Percentiles rank a stretch among this genome's conserved stretches.
Evolutionary conservation across 2,329 filamentous ascomycete genomes (phyloP).

Genomic region (Sporothrix pallida): DNA sequence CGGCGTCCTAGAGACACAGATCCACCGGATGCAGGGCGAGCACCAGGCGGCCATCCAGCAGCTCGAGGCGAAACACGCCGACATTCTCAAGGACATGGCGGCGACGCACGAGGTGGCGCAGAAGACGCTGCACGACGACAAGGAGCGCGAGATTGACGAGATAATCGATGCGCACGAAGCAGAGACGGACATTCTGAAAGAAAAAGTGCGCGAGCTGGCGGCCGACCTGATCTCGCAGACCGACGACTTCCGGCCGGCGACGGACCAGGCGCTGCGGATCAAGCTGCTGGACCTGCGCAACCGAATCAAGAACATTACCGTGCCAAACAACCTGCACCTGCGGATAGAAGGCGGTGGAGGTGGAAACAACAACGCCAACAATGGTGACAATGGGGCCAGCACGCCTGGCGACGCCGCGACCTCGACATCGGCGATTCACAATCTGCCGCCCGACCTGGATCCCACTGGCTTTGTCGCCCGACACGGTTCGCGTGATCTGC

Average conservation of each 20-base stretch:
- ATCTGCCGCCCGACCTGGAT: conserved; percentile 35
- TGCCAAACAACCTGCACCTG: conserved; percentile 37
- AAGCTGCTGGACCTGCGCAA: conserved; percentile 38
- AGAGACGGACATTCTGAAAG: conserved; percentile 28
- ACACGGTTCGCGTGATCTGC: conserved; percentile 34
- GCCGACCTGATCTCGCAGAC: conserved; percentile 39
- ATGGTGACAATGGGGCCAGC: neutral
- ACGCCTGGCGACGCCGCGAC: neutral
- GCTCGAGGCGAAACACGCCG: neutral
- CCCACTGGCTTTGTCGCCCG: conserved; percentile 36
- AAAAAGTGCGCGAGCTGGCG: conserved; percentile 36
- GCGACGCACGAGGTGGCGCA: conserved; percentile 14
- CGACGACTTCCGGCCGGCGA: conserved; percentile 41
- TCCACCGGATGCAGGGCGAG: conserved; percentile 14
- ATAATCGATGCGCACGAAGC: conserved; percentile 32
- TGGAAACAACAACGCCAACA: neutral
- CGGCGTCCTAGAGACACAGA: conserved; percentile 16
- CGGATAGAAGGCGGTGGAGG: neutral
- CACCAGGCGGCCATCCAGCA: neutral
- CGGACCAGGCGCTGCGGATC: conserved; percentile 38
- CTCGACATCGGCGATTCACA: neutral
- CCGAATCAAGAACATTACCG: conserved; percentile 37
- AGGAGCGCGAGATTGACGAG: conserved; percentile 31
- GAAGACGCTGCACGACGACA: conserved; percentile 10
- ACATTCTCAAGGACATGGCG: neutral